Conservation (phyloP, 2,329 filamentous ascomycete genomes). For the Teratosphaeriaceae sp. region DNA sequence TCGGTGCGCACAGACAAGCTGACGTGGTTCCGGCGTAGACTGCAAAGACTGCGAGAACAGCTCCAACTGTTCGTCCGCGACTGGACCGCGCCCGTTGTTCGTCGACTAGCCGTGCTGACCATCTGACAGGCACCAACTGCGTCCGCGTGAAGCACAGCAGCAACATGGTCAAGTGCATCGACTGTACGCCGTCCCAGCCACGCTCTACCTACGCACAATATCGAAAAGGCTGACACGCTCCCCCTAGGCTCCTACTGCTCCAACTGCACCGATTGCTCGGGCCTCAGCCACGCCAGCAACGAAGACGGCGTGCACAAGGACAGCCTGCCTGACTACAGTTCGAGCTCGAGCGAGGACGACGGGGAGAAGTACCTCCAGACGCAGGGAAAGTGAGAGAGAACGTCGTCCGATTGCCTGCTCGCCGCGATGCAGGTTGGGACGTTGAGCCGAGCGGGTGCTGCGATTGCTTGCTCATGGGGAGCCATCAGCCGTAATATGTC, state of each 20-base stretch:
- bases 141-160: constrained; percentile 9
- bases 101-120: too few species aligned
- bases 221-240: constrained; percentile 1
- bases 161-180: constrained; percentile 11
- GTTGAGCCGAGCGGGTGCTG: too few species aligned
- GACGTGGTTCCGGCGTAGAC: constrained; percentile 4
- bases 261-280: constrained; percentile 12
- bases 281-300: constrained; percentile 11
- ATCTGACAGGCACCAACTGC: constrained; percentile 7
- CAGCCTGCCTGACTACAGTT: neutral
- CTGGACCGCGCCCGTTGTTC: neutral
- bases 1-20: neutral
- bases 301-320: constrained; percentile 8
- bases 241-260: constrained; percentile 4
- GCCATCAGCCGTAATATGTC: too few species aligned
- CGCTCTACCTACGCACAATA: neutral
- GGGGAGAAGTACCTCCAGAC: neutral
- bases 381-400: constrained; percentile 1
- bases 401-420: too few species aligned
- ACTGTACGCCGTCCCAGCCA: constrained; percentile 2
- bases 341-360: neutral
- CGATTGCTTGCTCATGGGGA: too few species aligned
- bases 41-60: constrained; percentile 13
- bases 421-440: too few species aligned
- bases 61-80: constrained; percentile 8